Evolutionary conservation across 768 basidiomycete genomes (phyloP).

Genomic region (Phlebiopsis gigantea): DNA sequence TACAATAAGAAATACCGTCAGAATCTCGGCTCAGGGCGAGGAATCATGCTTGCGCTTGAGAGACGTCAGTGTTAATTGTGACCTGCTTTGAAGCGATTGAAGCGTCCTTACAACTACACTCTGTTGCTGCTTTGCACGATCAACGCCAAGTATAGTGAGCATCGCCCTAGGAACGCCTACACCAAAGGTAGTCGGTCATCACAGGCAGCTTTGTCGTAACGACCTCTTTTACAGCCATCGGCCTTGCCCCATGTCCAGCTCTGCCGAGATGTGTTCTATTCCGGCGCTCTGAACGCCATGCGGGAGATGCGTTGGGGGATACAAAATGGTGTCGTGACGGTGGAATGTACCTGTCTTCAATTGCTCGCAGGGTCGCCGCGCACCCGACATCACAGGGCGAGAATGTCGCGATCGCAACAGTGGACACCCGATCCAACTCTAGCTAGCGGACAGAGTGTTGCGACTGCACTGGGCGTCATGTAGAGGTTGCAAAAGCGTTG

Average conservation of each 20-base stretch:
- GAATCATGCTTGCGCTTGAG: background rate
- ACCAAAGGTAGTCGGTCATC: background rate
- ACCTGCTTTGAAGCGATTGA: background rate
- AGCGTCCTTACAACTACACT: background rate
- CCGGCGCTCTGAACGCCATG: too few relatives aligned
- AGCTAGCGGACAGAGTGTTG: background rate
- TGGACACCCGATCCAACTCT: background rate
- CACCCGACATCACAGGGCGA: background rate
- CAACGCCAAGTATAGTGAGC: background rate
- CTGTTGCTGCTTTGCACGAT: background rate
- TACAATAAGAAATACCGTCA: constrained; percentile 1
- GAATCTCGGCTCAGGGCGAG: background rate
- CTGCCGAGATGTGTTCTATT: too few relatives aligned
- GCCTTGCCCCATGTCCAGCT: background rate
- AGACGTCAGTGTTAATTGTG: background rate
- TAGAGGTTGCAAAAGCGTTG: background rate
- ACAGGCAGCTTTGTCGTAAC: background rate
- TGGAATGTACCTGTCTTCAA: background rate
- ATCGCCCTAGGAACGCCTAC: background rate
- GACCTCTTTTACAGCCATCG: background rate
- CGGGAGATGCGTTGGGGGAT: background rate
- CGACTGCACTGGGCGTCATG: background rate
- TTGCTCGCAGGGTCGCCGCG: background rate
- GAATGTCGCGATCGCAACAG: background rate
- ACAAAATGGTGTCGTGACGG: background rate